Percentiles rank a stretch among this genome's conserved stretches.
These are phyloP conservation scores for Aspergillus sp. DNA, from an alignment of 2,329 filamentous ascomycete species.

Conservation along the genomic window DNA sequence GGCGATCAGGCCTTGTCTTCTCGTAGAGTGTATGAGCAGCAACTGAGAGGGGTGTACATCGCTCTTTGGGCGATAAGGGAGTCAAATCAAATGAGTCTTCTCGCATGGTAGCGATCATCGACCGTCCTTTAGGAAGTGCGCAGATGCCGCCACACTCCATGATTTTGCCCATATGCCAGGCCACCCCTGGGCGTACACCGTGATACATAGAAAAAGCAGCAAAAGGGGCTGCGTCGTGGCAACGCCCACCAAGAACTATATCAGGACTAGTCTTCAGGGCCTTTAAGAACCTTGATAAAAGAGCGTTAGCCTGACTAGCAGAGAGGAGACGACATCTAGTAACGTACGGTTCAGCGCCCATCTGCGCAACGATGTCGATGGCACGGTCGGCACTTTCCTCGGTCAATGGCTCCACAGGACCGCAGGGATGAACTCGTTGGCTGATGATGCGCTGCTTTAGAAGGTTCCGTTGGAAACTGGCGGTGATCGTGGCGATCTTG, in stretches of 20 bases:
- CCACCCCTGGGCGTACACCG: conserved; percentile 34
- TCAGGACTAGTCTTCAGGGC: conserved; percentile 43
- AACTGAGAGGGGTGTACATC: conserved; percentile 51
- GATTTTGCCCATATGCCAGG: conserved; percentile 54
- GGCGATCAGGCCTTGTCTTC: conserved; percentile 53
- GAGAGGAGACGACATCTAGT: too few species aligned
- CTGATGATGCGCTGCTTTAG: not conserved
- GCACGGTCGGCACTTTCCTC: conserved; percentile 40
- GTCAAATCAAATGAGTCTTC: conserved; percentile 50
- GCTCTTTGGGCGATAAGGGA: conserved; percentile 39
- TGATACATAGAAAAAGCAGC: conserved; percentile 39
- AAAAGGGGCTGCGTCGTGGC: conserved; percentile 45
- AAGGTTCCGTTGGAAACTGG: not conserved
- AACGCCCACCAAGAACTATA: conserved; percentile 49
- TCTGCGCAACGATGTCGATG: conserved; percentile 45
- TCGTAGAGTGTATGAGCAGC: conserved; percentile 58
- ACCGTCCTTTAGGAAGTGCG: conserved; percentile 48
- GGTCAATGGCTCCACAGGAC: conserved; percentile 8
- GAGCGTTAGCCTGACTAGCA: too few species aligned
- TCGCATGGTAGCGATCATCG: conserved; percentile 44
- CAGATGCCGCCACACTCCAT: conserved; percentile 38
- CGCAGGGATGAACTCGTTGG: not conserved
- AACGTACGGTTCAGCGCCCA: conserved; percentile 46
- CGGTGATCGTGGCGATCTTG: not conserved
- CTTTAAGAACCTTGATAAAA: conserved; percentile 17